Percentiles rank a stretch among this genome's conserved stretches.
phyloP scores from a whole-genome alignment of 2,329 filamentous ascomycete species.

The Uncinocarpus reesii region DNA sequence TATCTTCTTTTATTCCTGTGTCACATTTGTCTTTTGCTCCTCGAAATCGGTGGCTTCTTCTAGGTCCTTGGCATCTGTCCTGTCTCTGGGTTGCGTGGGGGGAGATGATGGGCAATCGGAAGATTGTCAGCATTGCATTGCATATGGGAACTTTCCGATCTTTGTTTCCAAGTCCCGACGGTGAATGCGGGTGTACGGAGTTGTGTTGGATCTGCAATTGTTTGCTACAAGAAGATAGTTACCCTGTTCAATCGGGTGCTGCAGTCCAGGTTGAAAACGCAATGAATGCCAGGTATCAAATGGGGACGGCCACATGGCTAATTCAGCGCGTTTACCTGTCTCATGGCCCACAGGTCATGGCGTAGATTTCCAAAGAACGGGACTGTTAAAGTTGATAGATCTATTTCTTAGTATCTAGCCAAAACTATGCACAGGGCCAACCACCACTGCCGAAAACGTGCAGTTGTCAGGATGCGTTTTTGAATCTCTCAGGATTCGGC shows the following conservation, averaged over 20 bases:
- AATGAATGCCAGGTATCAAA: not conserved
- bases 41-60: not conserved
- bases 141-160: not conserved
- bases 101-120: not conserved
- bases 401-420: not conserved
- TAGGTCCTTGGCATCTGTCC: not conserved
- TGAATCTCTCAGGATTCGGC: not conserved
- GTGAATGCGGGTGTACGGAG: not conserved
- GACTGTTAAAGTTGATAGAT: not conserved
- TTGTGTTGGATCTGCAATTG: slow-evolving; percentile 1
- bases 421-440: slow-evolving; percentile 4
- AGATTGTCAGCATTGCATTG: not conserved
- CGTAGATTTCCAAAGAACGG: not conserved
- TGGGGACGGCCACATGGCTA: slow-evolving; percentile 3
- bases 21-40: not conserved
- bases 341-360: not conserved
- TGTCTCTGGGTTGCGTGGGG: slow-evolving; percentile 1
- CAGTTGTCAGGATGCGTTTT: not conserved
- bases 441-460: not conserved
- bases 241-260: too few species aligned
- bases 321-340: not conserved
- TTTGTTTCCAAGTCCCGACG: not conserved
- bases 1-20: not conserved
- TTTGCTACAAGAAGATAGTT: not conserved
- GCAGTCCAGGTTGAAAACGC: not conserved